A percentile compares a stretch with the other conserved stretches of the same genome.
These are phyloP conservation scores for Trichoderma pleuroti DNA, from an alignment of 2,329 filamentous ascomycete genomes.

Conservation along the genomic window DNA sequence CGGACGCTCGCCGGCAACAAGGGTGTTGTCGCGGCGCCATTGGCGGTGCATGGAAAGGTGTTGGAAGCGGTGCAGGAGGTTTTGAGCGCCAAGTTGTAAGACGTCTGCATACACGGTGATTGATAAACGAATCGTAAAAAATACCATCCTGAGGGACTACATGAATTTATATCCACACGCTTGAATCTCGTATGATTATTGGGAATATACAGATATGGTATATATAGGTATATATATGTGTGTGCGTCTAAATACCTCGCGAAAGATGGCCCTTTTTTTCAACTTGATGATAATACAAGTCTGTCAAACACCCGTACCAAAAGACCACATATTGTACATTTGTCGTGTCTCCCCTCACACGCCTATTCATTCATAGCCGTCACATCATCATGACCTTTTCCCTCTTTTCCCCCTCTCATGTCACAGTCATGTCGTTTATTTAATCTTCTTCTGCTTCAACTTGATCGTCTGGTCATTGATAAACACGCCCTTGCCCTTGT, in stretches of 20 bases:
- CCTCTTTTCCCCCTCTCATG: not conserved
- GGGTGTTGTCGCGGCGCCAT: conserved; percentile 86
- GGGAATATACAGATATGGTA: not conserved
- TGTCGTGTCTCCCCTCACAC: not conserved
- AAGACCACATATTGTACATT: conserved; percentile 12
- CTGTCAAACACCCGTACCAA: conserved; percentile 27
- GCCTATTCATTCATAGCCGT: not conserved
- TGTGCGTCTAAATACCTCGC: conserved; percentile 26
- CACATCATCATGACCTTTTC: not conserved
- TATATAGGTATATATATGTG: conserved; percentile 18
- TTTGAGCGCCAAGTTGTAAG: conserved; percentile 43
- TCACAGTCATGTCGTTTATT: conserved; percentile 49
- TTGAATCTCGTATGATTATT: not conserved
- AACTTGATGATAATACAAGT: conserved; percentile 28
- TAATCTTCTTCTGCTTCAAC: conserved; percentile 97
- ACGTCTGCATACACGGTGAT: not conserved
- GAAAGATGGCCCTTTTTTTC: not conserved
- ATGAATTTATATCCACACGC: not conserved
- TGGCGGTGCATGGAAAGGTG: conserved; percentile 69
- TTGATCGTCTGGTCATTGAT: conserved; percentile 97
- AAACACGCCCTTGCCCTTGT: conserved; percentile 99
- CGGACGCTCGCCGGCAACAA: conserved; percentile 86
- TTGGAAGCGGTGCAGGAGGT: conserved; percentile 80
- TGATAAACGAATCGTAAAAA: not conserved
- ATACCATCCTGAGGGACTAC: not conserved